Base-by-base conservation (phyloP, 805 yeast species). In the Debaryomyces maramus region DNA sequence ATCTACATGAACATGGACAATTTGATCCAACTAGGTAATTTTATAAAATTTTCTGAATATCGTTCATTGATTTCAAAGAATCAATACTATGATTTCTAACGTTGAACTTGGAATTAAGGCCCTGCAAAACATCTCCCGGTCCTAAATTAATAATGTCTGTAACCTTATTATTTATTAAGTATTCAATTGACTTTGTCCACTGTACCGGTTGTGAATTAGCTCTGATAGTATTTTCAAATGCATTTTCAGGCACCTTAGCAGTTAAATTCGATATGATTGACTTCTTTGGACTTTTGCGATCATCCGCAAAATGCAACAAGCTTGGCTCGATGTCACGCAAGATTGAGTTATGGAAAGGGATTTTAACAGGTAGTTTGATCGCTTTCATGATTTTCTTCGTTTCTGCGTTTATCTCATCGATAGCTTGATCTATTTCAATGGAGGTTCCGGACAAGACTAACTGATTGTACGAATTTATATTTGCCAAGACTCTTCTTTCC, bases 321-420 rank as follows among this genome's bases (percentile, higher is more conserved):
- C 54, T 50, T 10, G 57, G 51, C 39, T 65, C 69, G 5, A 78
- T 72, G 0, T 60, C 58, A 26, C 39, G 38, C 52, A 80, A 52
- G 3, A 67, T 44, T 8, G 60, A 53, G 41, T 66, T 70, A 52
- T 78, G 83, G 53, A 78, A 78, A 13, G 83, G 81, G 2, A 77
- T 70, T 2, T 64, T 54, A 6, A 76, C 81, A 2, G 75, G 68
- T 32, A 77, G 51, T 29, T 46, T 46, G 1, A 58, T 55, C 3
- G 58, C 43, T 43, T 59, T 59, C 9, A 64, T 47, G 4, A 57
- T 52, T 10, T 43, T 46, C 39, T 44, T 49, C n/a, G 39, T 22
- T 9, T 32, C 28, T 34, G 47, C 32, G 46, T 56, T 38, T 38
- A 46, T 22, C 31, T 47, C 40, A 4, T 44, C 45, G 0, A 70